Percentiles rank a stretch among this genome's conserved stretches.
Evolutionary conservation across 768 basidiomycete genomes (phyloP).

Genomic region (Exidia glandulosa): DNA sequence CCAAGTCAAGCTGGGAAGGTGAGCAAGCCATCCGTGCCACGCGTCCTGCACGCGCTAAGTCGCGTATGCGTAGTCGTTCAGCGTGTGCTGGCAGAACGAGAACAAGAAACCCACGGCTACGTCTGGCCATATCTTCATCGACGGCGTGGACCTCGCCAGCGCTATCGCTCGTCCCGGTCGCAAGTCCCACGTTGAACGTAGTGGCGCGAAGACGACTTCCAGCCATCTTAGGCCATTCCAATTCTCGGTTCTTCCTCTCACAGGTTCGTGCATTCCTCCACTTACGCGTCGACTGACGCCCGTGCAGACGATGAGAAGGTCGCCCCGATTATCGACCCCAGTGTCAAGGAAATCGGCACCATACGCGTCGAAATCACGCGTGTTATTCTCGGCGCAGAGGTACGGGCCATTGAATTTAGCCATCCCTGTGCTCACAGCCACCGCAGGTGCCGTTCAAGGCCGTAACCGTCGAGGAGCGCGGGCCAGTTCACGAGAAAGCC

Average conservation of each 20-base stretch:
- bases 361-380: slow-evolving; percentile 5
- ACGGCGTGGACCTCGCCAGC: slow-evolving; percentile 3
- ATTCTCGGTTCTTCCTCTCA: neutral
- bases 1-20: neutral
- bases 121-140: slow-evolving; percentile 3
- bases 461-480: neutral
- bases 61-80: neutral
- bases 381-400: slow-evolving; percentile 1
- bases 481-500: slow-evolving; percentile 6
- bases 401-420: no score
- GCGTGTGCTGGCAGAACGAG: slow-evolving; percentile 1
- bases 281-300: no score
- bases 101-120: neutral
- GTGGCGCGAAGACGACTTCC: neutral
- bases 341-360: slow-evolving; percentile 4
- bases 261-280: neutral
- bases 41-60: neutral
- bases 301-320: neutral
- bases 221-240: neutral
- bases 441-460: neutral
- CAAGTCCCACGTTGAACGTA: slow-evolving; percentile 1
- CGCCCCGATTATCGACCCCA: neutral
- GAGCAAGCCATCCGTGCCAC: neutral
- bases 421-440: no score
- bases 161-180: slow-evolving; percentile 4